Base-by-base conservation (phyloP, 768 basidiomycete species). In the Rhodotorula paludigena region DNA sequence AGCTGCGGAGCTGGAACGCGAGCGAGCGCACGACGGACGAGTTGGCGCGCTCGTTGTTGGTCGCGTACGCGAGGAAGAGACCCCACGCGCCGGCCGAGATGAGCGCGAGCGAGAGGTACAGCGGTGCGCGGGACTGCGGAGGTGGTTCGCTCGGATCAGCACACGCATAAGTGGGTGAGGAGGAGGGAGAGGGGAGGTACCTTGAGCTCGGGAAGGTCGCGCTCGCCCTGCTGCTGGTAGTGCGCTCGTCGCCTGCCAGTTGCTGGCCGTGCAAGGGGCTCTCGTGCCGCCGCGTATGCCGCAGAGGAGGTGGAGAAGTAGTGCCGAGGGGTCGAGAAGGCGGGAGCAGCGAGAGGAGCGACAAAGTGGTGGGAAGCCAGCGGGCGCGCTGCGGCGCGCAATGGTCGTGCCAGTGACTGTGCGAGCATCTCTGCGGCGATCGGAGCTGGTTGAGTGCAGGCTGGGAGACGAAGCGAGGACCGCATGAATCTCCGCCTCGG, bases 21-120 rank as follows among this genome's bases (percentile, higher is more conserved):
- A 69, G 49, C 25, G 53, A 57, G 36, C 64, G 33, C 1, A 73
- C 72, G 61, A 73, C 68, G 28, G 64, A 64, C 54, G 61, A 63
- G 55, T 69, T 69, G 57, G 72, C 67, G n/a, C 68, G 60, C 59
- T 73, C 72, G 36, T 53, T 61, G 68, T 73, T 69, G 41, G 72
- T 69, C 20, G 72, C 72, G 64, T 73, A 73, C 6, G 44, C 65
- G 51, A 73, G 58, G 72, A 73, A 73, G 3, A 35, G 39, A 21
- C 61, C 68, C 72, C 72, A 73, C 2, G 41, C 44, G n/a, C 58
- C 35, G 36, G 65, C 58, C 0, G 67, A 45, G 30, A 55, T 11
- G 61, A 60, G 21, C 18, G 65, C 63, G 53, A 73, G 4, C 30
- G 64, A 45, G 49, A 72, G 66, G 66, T 68, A 68, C 30, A 72